Evolutionary conservation across 2,329 filamentous ascomycete species (phyloP), one percentile per base, ranked within the genome.

Genomic region (Bertia moriformis): DNA sequence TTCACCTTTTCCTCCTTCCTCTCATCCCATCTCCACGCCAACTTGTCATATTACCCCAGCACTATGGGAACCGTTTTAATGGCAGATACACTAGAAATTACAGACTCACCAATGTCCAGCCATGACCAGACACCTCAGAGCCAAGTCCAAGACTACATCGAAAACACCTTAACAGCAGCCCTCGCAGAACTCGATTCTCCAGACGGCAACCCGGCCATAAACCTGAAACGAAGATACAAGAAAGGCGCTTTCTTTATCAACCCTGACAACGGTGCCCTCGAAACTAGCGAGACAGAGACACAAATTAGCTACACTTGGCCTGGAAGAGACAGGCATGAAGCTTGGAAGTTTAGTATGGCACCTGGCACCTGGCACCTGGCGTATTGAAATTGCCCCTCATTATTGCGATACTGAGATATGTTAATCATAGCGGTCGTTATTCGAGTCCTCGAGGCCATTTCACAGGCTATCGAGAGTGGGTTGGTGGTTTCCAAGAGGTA

Each of bases 281-380:
- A 35, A 18, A 17, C 32, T 7, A 18, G 15, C 7, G 32, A 10
- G 10, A 35, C 12, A 35, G 32, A 35, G 32, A 12, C 15, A 17
- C 10, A 7, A 12, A 7, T 7, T 10, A 7, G 10, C 15, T 35
- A 12, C 15, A 12, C 32, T 7, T 35, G 32, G 32, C 32, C 32
- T 15, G 32, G 32, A 14, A 17, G 15, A 7, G 7, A 12, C 7
- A 15, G 10, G 7, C 7, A 10, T 35, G 32, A 35, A 15, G 32
- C 32, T 35, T 35, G 32, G 32, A 35, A 17, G 32, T 35, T 35
- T 17, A 35, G 32, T 35, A 35, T 18, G 32, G 10, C n/a, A n/a
- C n/a, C n/a, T n/a, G n/a, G n/a, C n/a, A n/a, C n/a, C n/a, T n/a
- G n/a, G n/a, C n/a, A n/a, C n/a, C n/a, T n/a, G n/a, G n/a, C n/a